Conservation (phyloP, 2,329 filamentous ascomycete species). For the Cladosporium sp. region DNA sequence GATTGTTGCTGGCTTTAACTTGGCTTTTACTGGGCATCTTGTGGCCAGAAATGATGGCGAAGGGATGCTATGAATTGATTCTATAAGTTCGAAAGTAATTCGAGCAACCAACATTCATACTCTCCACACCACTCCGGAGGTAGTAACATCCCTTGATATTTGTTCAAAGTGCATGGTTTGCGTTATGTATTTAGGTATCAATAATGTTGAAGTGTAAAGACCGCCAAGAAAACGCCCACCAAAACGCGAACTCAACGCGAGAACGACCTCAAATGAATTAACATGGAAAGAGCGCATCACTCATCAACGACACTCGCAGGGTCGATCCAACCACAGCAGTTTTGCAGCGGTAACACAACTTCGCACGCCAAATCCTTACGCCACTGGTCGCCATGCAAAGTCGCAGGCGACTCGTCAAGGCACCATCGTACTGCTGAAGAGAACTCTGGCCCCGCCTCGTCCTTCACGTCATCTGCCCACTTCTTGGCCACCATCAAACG, state of each 20-base stretch:
- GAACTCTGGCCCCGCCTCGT: constrained; percentile 21
- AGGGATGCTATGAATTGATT: background rate
- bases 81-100: too few species aligned
- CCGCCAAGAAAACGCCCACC: background rate
- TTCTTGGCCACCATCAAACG: constrained; percentile 21
- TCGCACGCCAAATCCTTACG: constrained; percentile 24
- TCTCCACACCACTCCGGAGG: background rate
- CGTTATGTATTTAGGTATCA: too few species aligned
- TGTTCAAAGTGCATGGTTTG: background rate
- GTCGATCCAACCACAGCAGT: constrained; percentile 23
- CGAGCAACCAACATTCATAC: background rate
- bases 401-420: constrained; percentile 25
- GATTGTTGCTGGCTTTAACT: background rate
- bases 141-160: background rate
- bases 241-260: background rate
- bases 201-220: background rate
- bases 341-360: constrained; percentile 24
- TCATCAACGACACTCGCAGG: background rate
- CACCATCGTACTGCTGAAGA: constrained; percentile 21
- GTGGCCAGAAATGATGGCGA: background rate
- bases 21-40: background rate
- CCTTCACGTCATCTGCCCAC: constrained; percentile 21
- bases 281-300: background rate
- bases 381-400: constrained; percentile 24
- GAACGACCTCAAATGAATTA: too few species aligned